Evolutionary conservation across 2,329 filamentous ascomycete genomes (phyloP).

Genomic region (Nothophoma quercina): DNA sequence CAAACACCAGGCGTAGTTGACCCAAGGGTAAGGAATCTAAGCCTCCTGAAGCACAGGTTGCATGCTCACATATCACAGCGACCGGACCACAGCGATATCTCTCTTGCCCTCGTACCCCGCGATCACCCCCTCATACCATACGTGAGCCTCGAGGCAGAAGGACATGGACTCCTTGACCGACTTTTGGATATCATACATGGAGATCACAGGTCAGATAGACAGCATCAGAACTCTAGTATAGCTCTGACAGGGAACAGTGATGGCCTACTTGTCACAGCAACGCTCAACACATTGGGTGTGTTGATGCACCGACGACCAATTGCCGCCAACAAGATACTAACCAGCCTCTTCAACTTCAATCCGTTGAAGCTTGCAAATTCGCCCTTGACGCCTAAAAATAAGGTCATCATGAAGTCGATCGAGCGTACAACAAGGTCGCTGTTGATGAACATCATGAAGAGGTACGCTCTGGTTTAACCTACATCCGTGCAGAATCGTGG

Average conservation of each 20-base stretch:
- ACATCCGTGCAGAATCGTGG: constrained; percentile 5
- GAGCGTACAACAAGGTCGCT: constrained; percentile 89
- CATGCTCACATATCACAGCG: constrained; percentile 60
- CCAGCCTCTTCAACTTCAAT: constrained; percentile 88
- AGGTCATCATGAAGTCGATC: constrained; percentile 89
- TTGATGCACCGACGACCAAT: constrained; percentile 82
- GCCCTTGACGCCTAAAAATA: constrained; percentile 78
- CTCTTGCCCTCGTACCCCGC: constrained; percentile 81
- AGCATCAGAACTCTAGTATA: constrained; percentile 11
- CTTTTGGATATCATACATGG: constrained; percentile 87
- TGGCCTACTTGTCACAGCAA: constrained; percentile 86
- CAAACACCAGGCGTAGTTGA: constrained; percentile 89
- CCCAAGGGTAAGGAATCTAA: constrained; percentile 70
- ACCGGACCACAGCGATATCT: constrained; percentile 81
- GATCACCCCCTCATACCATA: constrained; percentile 83
- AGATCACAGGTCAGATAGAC: constrained; percentile 73
- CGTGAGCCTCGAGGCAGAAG: constrained; percentile 88
- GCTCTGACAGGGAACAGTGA: constrained; percentile 66
- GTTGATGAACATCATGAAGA: constrained; percentile 81
- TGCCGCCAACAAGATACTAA: constrained; percentile 84
- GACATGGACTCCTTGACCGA: constrained; percentile 87
- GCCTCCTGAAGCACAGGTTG: constrained; percentile 2
- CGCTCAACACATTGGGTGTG: constrained; percentile 84
- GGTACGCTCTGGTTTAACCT: constrained; percentile 65
- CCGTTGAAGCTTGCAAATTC: constrained; percentile 81